Evolutionary conservation across 2,329 filamentous ascomycete genomes (phyloP).

Genomic region (Colletotrichum tamarilloi): DNA sequence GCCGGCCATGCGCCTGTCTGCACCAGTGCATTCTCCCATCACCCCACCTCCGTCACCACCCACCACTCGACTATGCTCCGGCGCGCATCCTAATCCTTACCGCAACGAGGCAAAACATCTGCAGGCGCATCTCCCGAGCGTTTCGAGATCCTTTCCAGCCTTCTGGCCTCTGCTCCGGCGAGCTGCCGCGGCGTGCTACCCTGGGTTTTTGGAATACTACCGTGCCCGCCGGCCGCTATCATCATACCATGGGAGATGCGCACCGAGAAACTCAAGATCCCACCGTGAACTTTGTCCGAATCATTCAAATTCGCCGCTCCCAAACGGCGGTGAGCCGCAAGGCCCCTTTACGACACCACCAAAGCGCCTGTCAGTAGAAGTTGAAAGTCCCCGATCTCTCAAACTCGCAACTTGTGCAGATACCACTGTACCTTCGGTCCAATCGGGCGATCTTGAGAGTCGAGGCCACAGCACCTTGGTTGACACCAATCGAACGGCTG

Average conservation of each 20-base stretch:
- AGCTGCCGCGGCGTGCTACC: slow-evolving; percentile 6
- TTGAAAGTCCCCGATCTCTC: neutral
- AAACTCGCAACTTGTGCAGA: neutral
- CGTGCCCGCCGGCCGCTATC: neutral
- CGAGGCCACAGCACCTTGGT: neutral
- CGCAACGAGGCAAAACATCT: slow-evolving; percentile 20
- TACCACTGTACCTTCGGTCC: neutral
- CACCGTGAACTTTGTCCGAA: neutral
- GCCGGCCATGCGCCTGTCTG: neutral
- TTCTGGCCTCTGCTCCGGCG: slow-evolving; percentile 2
- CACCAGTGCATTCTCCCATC: neutral
- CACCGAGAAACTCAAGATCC: neutral
- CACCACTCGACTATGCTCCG: slow-evolving; percentile 11
- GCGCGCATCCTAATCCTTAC: slow-evolving; percentile 1
- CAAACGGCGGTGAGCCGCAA: slow-evolving; percentile 30
- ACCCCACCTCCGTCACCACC: slow-evolving; percentile 22
- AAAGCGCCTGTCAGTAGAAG: neutral
- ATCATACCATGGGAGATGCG: neutral
- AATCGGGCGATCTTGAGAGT: slow-evolving; percentile 13
- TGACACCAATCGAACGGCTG: neutral
- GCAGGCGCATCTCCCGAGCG: slow-evolving; percentile 21
- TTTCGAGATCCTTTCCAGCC: slow-evolving; percentile 20
- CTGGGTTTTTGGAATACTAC: neutral
- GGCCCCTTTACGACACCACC: neutral
- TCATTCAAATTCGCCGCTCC: neutral